Percentiles rank a stretch among this genome's conserved stretches.
phyloP scores from a whole-genome alignment of 257 asterid species.

The Solanum sparsipilum region DNA sequence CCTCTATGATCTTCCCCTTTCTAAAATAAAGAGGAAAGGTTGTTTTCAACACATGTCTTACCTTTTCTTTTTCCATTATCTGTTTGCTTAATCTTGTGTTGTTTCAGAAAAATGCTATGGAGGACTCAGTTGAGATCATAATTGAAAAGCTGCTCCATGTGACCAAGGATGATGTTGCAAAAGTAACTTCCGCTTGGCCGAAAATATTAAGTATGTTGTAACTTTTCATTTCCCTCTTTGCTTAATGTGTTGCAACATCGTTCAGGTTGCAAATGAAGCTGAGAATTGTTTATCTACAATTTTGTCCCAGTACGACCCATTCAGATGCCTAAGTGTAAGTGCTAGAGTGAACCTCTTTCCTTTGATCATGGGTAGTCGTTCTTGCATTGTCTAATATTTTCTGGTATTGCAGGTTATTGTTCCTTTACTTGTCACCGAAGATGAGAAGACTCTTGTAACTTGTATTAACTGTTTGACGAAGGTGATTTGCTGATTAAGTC shows the following conservation, averaged over 20 bases:
- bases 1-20: neutral
- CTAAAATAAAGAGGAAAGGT: neutral
- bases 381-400: constrained; percentile 3
- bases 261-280: constrained; percentile 77
- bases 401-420: constrained; percentile 65
- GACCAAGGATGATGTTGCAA: constrained; percentile 64
- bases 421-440: constrained; percentile 92
- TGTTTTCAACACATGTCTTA: neutral
- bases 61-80: neutral
- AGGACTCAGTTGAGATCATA: constrained; percentile 87
- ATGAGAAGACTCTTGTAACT: constrained; percentile 90
- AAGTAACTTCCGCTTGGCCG: constrained; percentile 30
- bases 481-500: constrained; percentile 25
- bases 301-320: constrained; percentile 77
- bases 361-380: neutral
- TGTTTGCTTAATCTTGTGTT: neutral
- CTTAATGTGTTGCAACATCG: constrained; percentile 1
- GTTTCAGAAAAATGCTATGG: constrained; percentile 77
- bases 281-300: constrained; percentile 84
- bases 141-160: constrained; percentile 89
- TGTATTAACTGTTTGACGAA: constrained; percentile 92
- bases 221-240: neutral
- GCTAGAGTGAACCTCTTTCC: neutral
- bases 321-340: constrained; percentile 91
- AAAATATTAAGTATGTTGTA: neutral